These are phyloP conservation scores for Blepharisma undulans DNA, from an alignment of 169 alveolate genomes.

Conservation along the genomic window DNA sequence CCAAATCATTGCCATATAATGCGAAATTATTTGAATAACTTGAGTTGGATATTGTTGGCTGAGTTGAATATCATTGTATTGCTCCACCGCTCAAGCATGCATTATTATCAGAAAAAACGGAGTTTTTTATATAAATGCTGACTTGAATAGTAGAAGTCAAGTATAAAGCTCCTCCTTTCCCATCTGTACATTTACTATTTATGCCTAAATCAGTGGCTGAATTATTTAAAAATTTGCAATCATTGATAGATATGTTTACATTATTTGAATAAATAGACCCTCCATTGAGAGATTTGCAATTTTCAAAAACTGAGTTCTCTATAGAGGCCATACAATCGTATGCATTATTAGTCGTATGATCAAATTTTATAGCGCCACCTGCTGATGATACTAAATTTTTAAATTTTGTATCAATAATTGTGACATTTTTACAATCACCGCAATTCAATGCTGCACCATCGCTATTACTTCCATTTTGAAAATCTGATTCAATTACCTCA, in stretches of 20 bases:
- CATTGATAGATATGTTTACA: neutral
- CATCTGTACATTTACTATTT: neutral
- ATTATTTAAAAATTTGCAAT: neutral
- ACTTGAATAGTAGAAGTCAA: neutral
- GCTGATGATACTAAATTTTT: no score
- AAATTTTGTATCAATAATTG: no score
- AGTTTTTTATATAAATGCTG: neutral
- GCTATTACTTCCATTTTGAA: no score
- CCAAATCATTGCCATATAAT: constrained; percentile 37
- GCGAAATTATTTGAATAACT: constrained; percentile 32
- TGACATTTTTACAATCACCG: no score
- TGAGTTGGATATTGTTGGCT: constrained; percentile 20
- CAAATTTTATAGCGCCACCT: no score
- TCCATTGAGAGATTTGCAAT: neutral
- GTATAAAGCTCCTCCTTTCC: neutral
- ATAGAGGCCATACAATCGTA: no score
- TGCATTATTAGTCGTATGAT: no score
- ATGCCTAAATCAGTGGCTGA: neutral
- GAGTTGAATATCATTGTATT: neutral
- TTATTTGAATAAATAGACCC: neutral
- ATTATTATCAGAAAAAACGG: neutral
- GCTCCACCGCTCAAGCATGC: constrained; percentile 39
- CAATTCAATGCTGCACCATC: no score
- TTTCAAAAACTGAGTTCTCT: no score
- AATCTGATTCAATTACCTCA: no score